Conservation (phyloP, 1,284 basidiomycete genomes). For the Mycosarcoma maydis region DNA sequence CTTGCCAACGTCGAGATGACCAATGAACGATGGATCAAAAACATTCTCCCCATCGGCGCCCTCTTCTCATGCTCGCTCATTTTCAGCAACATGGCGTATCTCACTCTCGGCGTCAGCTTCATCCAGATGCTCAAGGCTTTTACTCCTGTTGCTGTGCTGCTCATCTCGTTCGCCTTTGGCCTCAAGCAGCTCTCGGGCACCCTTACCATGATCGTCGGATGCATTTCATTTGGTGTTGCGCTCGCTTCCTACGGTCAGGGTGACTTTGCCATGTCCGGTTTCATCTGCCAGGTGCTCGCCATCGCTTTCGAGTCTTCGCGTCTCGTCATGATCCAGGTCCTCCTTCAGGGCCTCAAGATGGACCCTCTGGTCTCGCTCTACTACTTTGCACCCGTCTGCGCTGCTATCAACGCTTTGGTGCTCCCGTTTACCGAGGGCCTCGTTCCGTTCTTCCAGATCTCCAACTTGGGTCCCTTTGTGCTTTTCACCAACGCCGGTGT, state of each 20-base stretch:
- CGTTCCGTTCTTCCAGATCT: conserved; percentile 81
- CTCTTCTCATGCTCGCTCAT: conserved; percentile 92
- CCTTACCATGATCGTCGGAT: conserved; percentile 83
- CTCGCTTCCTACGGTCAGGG: conserved; percentile 88
- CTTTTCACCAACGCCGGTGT: conserved; percentile 84
- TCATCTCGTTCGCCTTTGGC: conserved; percentile 90
- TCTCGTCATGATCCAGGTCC: conserved; percentile 94
- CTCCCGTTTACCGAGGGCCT: conserved; percentile 90
- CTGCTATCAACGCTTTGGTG: conserved; percentile 82
- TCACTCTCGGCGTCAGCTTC: conserved; percentile 88
- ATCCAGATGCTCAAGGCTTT: conserved; percentile 99
- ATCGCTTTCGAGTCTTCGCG: conserved; percentile 84
- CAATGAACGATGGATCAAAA: conserved; percentile 70
- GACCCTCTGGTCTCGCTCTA: conserved; percentile 93
- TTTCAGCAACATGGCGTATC: conserved; percentile 91
- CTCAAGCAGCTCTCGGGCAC: conserved; percentile 86
- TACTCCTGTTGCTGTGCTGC: conserved; percentile 91
- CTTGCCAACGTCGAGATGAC: conserved; percentile 83
- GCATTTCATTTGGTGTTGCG: conserved; percentile 91
- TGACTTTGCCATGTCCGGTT: conserved; percentile 84
- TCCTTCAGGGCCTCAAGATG: conserved; percentile 93
- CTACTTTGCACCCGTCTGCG: conserved; percentile 80
- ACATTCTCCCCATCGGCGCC: conserved; percentile 90
- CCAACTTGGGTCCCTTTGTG: conserved; percentile 78
- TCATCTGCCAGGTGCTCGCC: conserved; percentile 72